phyloP scores from a whole-genome alignment of 1,284 basidiomycete species.

The Phlebopus sp. region DNA sequence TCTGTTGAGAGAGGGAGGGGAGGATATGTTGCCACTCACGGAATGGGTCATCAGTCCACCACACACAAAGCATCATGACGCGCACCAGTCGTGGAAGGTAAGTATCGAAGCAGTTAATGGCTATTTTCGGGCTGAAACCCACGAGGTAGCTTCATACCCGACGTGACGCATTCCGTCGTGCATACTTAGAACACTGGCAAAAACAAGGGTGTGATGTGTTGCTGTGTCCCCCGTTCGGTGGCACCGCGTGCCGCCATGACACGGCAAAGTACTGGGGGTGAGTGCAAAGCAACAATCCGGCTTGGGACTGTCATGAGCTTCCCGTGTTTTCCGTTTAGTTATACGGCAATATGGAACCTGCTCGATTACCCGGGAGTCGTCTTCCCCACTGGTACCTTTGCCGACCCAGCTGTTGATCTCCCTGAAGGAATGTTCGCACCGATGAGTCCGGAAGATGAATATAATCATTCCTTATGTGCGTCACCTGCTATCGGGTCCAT shows the following conservation, averaged over 20 bases:
- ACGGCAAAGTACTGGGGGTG: conserved; percentile 35
- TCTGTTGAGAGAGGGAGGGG: conserved; percentile 25
- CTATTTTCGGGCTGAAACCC: not conserved
- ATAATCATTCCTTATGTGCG: conserved; percentile 19
- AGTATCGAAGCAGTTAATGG: not conserved
- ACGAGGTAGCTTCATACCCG: conserved; percentile 21
- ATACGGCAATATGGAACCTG: conserved; percentile 28
- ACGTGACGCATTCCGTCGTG: conserved; percentile 26
- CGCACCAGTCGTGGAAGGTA: conserved; percentile 33
- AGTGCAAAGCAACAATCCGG: not conserved
- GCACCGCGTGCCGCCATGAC: conserved; percentile 25
- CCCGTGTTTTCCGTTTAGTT: conserved; percentile 9
- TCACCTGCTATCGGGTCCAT: not conserved
- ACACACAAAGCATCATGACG: conserved; percentile 22
- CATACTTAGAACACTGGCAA: conserved; percentile 29
- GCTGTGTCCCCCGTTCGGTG: conserved; percentile 28
- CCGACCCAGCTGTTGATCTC: conserved; percentile 22
- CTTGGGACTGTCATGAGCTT: not conserved
- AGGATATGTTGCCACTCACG: conserved; percentile 29
- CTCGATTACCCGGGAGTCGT: conserved; percentile 28
- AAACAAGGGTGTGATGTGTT: conserved; percentile 30
- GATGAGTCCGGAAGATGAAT: conserved; percentile 21
- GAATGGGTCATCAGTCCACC: conserved; percentile 30
- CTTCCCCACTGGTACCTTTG: conserved; percentile 29
- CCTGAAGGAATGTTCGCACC: conserved; percentile 3